These are phyloP conservation scores for Lactifluus piperatus DNA, from an alignment of 768 basidiomycete genomes.

Conservation along the genomic window DNA sequence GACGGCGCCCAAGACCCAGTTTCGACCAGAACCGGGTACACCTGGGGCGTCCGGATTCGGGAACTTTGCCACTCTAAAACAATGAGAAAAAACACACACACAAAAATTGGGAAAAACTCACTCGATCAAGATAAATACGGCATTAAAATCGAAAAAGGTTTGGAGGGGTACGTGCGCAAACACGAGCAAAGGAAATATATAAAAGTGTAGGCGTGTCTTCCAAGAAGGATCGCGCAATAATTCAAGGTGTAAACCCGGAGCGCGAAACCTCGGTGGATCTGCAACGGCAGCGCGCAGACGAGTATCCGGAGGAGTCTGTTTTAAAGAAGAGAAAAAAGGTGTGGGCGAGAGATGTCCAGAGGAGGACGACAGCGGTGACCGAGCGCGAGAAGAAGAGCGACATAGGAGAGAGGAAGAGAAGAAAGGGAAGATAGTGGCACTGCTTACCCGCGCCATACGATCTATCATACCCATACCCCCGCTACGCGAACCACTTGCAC, in stretches of 20 bases:
- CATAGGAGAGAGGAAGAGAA: not conserved
- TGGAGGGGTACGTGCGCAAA: slow-evolving; percentile 70
- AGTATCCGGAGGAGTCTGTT: slow-evolving; percentile 22
- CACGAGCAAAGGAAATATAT: slow-evolving; percentile 58
- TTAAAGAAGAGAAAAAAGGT: slow-evolving; percentile 38
- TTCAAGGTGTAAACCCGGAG: slow-evolving; percentile 58
- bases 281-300: slow-evolving; percentile 22
- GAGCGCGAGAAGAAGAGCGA: not conserved
- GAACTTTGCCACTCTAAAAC: slow-evolving; percentile 59
- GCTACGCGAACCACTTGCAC: not conserved
- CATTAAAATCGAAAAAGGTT: slow-evolving; percentile 85
- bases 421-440: slow-evolving; percentile 27
- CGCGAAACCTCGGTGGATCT: slow-evolving; percentile 56
- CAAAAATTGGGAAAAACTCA: slow-evolving; percentile 35
- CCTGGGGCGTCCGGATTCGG: slow-evolving; percentile 63
- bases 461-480: slow-evolving; percentile 32
- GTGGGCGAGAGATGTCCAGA: slow-evolving; percentile 36
- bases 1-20: slow-evolving; percentile 76
- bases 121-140: slow-evolving; percentile 76
- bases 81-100: not conserved
- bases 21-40: slow-evolving; percentile 61
- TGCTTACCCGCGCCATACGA: slow-evolving; percentile 38
- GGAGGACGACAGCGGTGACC: too few relatives aligned
- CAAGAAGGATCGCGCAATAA: slow-evolving; percentile 53
- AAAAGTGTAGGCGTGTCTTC: slow-evolving; percentile 52